Base-by-base conservation (phyloP, 306 rosid species). In the Sesbania bispinosa region DNA sequence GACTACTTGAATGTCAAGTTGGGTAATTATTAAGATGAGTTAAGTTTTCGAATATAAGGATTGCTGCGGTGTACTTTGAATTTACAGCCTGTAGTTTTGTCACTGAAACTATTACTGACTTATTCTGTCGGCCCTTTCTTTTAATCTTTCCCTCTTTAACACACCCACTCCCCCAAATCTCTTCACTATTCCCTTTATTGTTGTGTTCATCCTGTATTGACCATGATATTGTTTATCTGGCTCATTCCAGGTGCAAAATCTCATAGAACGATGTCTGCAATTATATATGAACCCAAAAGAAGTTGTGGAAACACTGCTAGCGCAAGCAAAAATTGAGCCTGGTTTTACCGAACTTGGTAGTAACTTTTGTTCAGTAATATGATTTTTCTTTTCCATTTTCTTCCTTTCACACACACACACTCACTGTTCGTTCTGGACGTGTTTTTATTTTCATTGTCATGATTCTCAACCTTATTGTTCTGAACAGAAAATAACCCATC, bases 331-430 rank as follows among this genome's bases (percentile, higher is more conserved):
- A 66, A 89, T 92, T 45, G 90, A 89, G 77, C 98, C 96, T 69
- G 89, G 85, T 81, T 92, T 92, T 72, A 89, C 98, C 0, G 86
- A 88, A 68, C 90, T 88, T 58, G 96, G 98, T 89, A 89, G 43
- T 18, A 64, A 45, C 53, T 75, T 67, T 18, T 48, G 53, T 42
- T 64, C 57, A 14, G 24, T n/a, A 36, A 2, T 20, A n/a, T 39
- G 36, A 10, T 35, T 14, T 38, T 36, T 51, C 47, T 39, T 45
- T 5, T 26, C 4, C 32, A 11, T 35, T 26, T 66, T 4, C 32
- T 10, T 14, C 27, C 27, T 26, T 10, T 7, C 23, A 33, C 10
- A 7, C 39, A 4, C 39, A 7, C 39, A 33, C 7, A 6, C 39
- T 5, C 39, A 5, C 10, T 5, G 10, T 33, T 33, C 39, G 6